These are phyloP conservation scores for Globisporangium solare DNA, from an alignment of 352 stramenopile species.

Conservation along the genomic window DNA sequence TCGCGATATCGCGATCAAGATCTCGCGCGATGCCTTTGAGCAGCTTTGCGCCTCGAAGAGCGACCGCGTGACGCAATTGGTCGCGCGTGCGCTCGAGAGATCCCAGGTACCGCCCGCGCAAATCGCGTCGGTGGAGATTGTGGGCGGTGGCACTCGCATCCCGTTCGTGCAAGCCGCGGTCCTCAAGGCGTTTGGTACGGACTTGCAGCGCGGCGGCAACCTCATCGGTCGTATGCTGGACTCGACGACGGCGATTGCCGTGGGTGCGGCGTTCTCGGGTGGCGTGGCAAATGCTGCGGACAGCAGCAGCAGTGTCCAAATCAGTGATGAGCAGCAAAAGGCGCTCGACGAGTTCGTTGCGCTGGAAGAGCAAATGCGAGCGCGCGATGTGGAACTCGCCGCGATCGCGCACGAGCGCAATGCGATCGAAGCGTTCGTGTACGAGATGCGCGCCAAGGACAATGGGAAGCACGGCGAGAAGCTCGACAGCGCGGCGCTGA, in stretches of 20 bases:
- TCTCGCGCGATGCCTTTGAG: conserved; percentile 71
- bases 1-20: conserved; percentile 72
- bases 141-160: conserved; percentile 88
- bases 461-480: conserved; percentile 66
- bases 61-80: conserved; percentile 44
- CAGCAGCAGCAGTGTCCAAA: conserved; percentile 13
- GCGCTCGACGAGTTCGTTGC: conserved; percentile 34
- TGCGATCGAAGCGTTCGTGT: conserved; percentile 88
- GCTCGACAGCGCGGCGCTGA: conserved; percentile 54
- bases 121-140: conserved; percentile 81
- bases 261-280: conserved; percentile 60
- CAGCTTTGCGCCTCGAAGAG: conserved; percentile 52
- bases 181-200: conserved; percentile 45
- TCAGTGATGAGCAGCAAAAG: conserved; percentile 20
- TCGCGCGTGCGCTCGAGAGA: conserved; percentile 41
- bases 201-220: conserved; percentile 24
- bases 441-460: conserved; percentile 86
- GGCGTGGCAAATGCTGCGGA: conserved; percentile 11
- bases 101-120: conserved; percentile 34
- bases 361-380: conserved; percentile 69
- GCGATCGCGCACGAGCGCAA: conserved; percentile 83
- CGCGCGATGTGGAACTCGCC: conserved; percentile 58
- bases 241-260: conserved; percentile 77
- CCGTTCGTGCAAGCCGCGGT: conserved; percentile 80
- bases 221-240: conserved; percentile 86